Evolutionary conservation across 352 stramenopile species (phyloP).

Genomic region (Globisporangium iwayamae): DNA sequence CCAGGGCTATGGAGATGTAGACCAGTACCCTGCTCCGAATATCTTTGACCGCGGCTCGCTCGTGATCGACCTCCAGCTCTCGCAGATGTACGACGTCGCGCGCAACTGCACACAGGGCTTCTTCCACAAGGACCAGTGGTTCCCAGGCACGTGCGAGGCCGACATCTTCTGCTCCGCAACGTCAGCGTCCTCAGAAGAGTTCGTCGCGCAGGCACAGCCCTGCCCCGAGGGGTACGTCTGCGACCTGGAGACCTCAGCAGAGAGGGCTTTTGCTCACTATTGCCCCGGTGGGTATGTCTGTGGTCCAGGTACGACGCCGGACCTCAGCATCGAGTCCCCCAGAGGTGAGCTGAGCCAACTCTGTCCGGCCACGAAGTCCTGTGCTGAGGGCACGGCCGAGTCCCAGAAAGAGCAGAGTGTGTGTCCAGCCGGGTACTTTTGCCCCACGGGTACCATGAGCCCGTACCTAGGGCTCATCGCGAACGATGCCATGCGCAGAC

Average conservation of each 20-base stretch:
- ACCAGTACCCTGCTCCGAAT: conserved; percentile 65
- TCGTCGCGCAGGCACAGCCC: conserved; percentile 82
- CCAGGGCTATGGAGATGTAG: conserved; percentile 90
- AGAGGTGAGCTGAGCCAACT: conserved; percentile 85
- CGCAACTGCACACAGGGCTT: conserved; percentile 96
- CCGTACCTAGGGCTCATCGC: conserved; percentile 83
- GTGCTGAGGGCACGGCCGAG: conserved; percentile 80
- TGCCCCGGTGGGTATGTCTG: conserved; percentile 94
- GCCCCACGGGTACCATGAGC: conserved; percentile 91
- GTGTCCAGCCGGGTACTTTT: conserved; percentile 94
- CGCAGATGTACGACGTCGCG: conserved; percentile 76
- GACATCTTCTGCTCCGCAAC: conserved; percentile 89
- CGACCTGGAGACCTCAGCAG: conserved; percentile 86
- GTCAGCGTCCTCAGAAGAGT: conserved; percentile 13
- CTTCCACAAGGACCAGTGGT: conserved; percentile 88
- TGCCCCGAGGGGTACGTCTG: conserved; percentile 95
- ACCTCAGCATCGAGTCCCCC: conserved; percentile 86
- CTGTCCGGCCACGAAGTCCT: conserved; percentile 90
- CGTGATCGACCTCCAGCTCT: conserved; percentile 82
- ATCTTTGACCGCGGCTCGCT: conserved; percentile 88
- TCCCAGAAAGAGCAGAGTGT: conserved; percentile 68
- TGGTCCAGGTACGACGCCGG: conserved; percentile 91
- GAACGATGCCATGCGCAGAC: conserved; percentile 85
- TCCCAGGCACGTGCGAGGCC: conserved; percentile 95
- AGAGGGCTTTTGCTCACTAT: conserved; percentile 59